phyloP scores from a whole-genome alignment of 352 stramenopile species.

The Phytopythium chamaehyphon region DNA sequence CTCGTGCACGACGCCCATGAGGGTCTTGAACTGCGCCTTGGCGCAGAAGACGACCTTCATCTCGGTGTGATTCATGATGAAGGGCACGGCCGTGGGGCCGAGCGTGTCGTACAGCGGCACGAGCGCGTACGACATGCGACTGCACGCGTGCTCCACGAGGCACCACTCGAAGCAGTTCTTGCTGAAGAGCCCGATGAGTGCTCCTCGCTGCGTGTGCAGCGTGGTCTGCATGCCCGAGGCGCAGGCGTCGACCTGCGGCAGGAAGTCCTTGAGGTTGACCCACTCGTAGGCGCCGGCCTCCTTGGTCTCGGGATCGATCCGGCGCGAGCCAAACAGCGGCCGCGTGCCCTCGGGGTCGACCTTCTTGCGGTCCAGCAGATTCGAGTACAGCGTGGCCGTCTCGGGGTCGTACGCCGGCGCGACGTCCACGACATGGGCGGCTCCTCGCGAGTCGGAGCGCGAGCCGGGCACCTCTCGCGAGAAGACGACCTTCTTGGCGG shows the following conservation, averaged over 20 bases:
- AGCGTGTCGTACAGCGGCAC: slow-evolving; percentile 83
- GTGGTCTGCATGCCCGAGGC: slow-evolving; percentile 32
- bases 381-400: slow-evolving; percentile 48
- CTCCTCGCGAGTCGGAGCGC: slow-evolving; percentile 23
- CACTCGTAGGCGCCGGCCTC: slow-evolving; percentile 43
- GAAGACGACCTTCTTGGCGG: slow-evolving; percentile 18
- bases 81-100: slow-evolving; percentile 51
- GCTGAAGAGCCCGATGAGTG: slow-evolving; percentile 63
- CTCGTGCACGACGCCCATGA: slow-evolving; percentile 42
- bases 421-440: slow-evolving; percentile 18
- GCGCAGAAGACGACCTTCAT: slow-evolving; percentile 69
- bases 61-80: slow-evolving; percentile 75
- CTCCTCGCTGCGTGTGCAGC: slow-evolving; percentile 31
- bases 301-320: slow-evolving; percentile 28
- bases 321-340: slow-evolving; percentile 53
- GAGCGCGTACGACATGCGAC: slow-evolving; percentile 64
- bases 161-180: slow-evolving; percentile 76
- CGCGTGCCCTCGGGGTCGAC: slow-evolving; percentile 45
- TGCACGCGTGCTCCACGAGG: slow-evolving; percentile 54
- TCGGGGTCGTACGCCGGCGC: slow-evolving; percentile 22
- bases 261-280: slow-evolving; percentile 57
- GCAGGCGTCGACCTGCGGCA: slow-evolving; percentile 37
- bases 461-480: slow-evolving; percentile 17
- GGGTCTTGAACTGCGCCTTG: slow-evolving; percentile 45
- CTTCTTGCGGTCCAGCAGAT: slow-evolving; percentile 32